Conservation (phyloP, 1,284 basidiomycete species). For the Leccinum solheimii region DNA sequence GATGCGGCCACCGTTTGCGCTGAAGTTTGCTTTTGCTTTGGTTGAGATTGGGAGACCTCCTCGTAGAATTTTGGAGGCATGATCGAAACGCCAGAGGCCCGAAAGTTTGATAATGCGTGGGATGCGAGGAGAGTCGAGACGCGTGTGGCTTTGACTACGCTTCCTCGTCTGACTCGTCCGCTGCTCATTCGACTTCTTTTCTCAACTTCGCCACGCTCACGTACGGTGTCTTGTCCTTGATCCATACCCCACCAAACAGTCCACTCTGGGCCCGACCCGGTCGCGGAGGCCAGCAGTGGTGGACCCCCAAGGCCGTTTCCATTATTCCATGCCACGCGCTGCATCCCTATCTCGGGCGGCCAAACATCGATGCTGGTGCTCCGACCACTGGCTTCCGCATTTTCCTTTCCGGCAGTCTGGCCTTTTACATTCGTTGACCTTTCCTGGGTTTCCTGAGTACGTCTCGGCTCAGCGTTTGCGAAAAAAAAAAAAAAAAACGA, state of each 20-base stretch:
- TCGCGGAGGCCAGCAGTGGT: constrained; percentile 73
- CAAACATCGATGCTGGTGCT: constrained; percentile 61
- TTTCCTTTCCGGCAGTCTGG: constrained; percentile 33
- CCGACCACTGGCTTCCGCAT: constrained; percentile 22
- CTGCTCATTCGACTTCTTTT: constrained; percentile 36
- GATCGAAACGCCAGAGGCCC: too few species aligned
- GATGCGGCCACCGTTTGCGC: too few species aligned
- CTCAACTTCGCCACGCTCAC: constrained; percentile 48
- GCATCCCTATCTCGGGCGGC: constrained; percentile 73
- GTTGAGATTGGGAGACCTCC: too few species aligned
- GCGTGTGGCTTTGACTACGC: too few species aligned
- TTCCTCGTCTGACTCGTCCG: constrained; percentile 26
- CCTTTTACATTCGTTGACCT: constrained; percentile 43
- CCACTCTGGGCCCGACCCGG: constrained; percentile 82
- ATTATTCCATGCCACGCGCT: constrained; percentile 79
- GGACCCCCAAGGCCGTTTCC: constrained; percentile 67
- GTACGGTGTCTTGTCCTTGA: constrained; percentile 63
- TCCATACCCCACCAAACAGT: constrained; percentile 72
- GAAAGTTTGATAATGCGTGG: too few species aligned
- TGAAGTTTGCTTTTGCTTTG: too few species aligned
- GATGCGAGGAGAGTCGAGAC: too few species aligned
- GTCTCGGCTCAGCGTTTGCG: not conserved
- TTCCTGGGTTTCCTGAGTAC: constrained; percentile 56
- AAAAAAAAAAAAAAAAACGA: not conserved
- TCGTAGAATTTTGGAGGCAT: too few species aligned